phyloP scores from a whole-genome alignment of 2,329 filamentous ascomycete species.

The Fusarium phyllophilum region DNA sequence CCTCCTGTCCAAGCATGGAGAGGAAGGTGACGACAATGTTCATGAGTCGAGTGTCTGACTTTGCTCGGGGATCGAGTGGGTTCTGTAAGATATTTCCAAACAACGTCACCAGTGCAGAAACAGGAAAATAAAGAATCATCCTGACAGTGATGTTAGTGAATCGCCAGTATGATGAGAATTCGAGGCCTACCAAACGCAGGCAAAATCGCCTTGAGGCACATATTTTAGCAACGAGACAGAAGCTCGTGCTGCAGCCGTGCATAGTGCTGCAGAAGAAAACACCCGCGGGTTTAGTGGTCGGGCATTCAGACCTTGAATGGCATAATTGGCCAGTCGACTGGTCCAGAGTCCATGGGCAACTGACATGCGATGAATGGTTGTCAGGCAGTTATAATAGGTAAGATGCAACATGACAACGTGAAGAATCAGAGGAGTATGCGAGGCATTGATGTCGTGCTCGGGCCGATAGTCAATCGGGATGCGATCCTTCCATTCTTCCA shows the following conservation, averaged over 20 bases:
- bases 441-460: constrained; percentile 93
- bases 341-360: constrained; percentile 99
- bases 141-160: constrained; percentile 53
- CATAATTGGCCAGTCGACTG: constrained; percentile 91
- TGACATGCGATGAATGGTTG: constrained; percentile 98
- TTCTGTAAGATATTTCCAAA: constrained; percentile 98
- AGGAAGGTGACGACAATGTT: constrained; percentile 92
- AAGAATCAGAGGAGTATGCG: constrained; percentile 91
- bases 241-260: constrained; percentile 90
- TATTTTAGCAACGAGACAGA: constrained; percentile 96
- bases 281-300: constrained; percentile 91
- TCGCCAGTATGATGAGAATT: background rate
- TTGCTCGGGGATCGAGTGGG: constrained; percentile 86
- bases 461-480: constrained; percentile 98
- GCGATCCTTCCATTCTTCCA: constrained; percentile 96
- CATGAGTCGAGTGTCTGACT: constrained; percentile 91
- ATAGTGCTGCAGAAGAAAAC: constrained; percentile 92
- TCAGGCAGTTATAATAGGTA: constrained; percentile 96
- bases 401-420: constrained; percentile 96
- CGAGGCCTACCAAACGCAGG: constrained; percentile 85
- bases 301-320: constrained; percentile 92
- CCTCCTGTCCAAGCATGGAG: constrained; percentile 87
- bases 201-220: constrained; percentile 92
- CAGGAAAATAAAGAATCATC: constrained; percentile 96
- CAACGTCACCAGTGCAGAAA: constrained; percentile 91